A percentile compares a stretch with the other conserved stretches of the same genome.
phyloP scores from a whole-genome alignment of 208 protist species.

The Vickermania ingenoplastis region DNA sequence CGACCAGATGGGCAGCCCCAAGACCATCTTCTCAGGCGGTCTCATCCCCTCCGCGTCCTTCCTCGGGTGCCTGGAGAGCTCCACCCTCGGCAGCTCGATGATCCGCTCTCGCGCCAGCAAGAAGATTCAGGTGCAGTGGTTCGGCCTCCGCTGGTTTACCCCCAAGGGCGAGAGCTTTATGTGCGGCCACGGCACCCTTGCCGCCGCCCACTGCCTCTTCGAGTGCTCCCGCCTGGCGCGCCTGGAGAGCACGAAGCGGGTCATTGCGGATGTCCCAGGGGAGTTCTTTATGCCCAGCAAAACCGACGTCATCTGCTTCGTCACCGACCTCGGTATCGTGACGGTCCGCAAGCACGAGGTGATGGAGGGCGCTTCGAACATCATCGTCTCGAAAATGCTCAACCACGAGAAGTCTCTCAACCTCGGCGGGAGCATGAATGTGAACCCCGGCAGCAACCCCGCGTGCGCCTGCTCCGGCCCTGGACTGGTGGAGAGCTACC shows the following conservation, averaged over 20 bases:
- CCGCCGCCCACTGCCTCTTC: constrained; percentile 63
- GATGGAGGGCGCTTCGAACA: background rate
- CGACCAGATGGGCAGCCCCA: background rate
- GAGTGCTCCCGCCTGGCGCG: constrained; percentile 32
- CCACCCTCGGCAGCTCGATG: constrained; percentile 25
- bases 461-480: background rate
- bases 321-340: constrained; percentile 39
- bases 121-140: constrained; percentile 52
- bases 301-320: constrained; percentile 56
- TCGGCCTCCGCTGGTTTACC: constrained; percentile 74
- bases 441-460: constrained; percentile 11
- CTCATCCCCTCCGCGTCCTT: constrained; percentile 38
- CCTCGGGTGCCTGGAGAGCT: constrained; percentile 20
- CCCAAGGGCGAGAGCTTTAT: constrained; percentile 43
- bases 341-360: constrained; percentile 20
- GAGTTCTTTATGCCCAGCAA: constrained; percentile 48
- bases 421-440: constrained; percentile 6
- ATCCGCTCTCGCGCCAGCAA: constrained; percentile 3
- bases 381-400: background rate
- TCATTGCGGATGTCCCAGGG: constrained; percentile 32
- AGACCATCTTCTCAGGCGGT: constrained; percentile 14
- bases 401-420: constrained; percentile 3
- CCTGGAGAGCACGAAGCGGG: constrained; percentile 22
- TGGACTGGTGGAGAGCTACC: constrained; percentile 21
- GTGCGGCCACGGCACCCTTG: constrained; percentile 70